Evolutionary conservation across 2,329 filamentous ascomycete species (phyloP), one percentile per base, ranked within the genome.

Genomic region (Exophiala viscosa): DNA sequence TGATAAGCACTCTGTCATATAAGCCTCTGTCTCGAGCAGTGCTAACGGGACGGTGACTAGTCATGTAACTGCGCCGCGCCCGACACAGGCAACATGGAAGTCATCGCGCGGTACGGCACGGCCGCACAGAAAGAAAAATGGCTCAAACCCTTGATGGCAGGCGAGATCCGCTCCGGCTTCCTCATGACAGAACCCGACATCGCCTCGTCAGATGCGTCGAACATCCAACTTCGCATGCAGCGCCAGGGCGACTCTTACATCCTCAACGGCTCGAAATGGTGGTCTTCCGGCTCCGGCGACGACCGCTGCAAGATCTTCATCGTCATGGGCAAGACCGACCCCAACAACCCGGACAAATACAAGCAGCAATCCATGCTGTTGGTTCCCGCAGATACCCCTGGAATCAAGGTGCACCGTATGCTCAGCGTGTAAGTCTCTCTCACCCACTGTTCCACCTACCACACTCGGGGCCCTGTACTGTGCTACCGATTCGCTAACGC

Each of bases 251-350:
- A 93, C 66, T 83, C 93, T 64, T 96, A 93, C 67, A 83, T 97
- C 14, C 79, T 99, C 48, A 96, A 97, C 67, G 93, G 90, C 14
- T 57, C 84, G 82, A 99, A 99, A 89, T 99, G 93, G 93, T 99
- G 93, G 93, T 95, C 90, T 23, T 95, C 89, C 59, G 93, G 93
- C 60, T 90, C 91, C 15, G 93, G 93, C 53, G 93, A 99, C 73
- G 87, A 87, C 53, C 83, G 92, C 64, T 99, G 93, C 79, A 81
- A 87, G 71, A 78, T 99, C 69, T 97, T 96, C 76, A 85, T 99
- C 58, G 90, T 96, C 64, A 96, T 99, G 88, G 93, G 90, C 73
- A 96, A 97, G 79, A 86, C 83, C 11, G 88, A 95, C 67, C 78
- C 87, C 44, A 75, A 76, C 62, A 87, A 95, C 76, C 73, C 79